A percentile compares a stretch with the other conserved stretches of the same genome.
These are phyloP conservation scores for Zoysia matrella DNA, from an alignment of 202 grass and related monocot species.

Conservation along the genomic window DNA sequence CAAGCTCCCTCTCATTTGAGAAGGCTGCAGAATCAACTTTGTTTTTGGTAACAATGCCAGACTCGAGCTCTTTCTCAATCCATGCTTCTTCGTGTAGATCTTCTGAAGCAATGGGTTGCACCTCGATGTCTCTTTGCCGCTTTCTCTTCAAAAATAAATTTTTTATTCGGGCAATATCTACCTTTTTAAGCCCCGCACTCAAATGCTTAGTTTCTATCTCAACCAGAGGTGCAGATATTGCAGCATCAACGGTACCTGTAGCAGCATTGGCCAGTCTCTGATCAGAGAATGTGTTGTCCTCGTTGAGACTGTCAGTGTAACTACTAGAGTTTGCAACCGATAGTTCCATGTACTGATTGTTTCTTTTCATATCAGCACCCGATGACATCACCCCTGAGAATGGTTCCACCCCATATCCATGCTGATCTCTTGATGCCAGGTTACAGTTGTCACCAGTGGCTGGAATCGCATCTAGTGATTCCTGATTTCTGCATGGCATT, in stretches of 20 bases:
- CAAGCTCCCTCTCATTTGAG: constrained; percentile 60
- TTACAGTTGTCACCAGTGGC: constrained; percentile 2
- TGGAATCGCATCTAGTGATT: constrained; percentile 26
- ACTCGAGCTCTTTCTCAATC: constrained; percentile 76
- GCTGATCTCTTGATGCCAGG: constrained; percentile 16
- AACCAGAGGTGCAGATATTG: constrained; percentile 23
- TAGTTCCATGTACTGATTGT: constrained; percentile 22
- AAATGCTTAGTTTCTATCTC: constrained; percentile 19
- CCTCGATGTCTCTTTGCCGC: constrained; percentile 30
- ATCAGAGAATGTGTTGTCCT: constrained; percentile 28
- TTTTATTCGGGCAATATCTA: constrained; percentile 54
- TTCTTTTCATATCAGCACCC: constrained; percentile 22
- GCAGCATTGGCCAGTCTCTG: constrained; percentile 13
- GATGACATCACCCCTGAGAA: background rate
- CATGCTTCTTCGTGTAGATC: constrained; percentile 54
- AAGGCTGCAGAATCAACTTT: constrained; percentile 1
- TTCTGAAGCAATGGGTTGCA: constrained; percentile 18
- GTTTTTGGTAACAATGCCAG: constrained; percentile 50
- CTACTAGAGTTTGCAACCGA: background rate
- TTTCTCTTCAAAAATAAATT: constrained; percentile 57
- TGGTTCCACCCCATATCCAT: background rate
- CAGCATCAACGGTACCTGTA: background rate
- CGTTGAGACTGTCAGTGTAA: constrained; percentile 14
- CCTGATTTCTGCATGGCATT: constrained; percentile 14
- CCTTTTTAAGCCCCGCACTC: constrained; percentile 23